Evolutionary conservation across 176 grass and related monocot species (phyloP).

Genomic region (Dactylis glomerata): DNA sequence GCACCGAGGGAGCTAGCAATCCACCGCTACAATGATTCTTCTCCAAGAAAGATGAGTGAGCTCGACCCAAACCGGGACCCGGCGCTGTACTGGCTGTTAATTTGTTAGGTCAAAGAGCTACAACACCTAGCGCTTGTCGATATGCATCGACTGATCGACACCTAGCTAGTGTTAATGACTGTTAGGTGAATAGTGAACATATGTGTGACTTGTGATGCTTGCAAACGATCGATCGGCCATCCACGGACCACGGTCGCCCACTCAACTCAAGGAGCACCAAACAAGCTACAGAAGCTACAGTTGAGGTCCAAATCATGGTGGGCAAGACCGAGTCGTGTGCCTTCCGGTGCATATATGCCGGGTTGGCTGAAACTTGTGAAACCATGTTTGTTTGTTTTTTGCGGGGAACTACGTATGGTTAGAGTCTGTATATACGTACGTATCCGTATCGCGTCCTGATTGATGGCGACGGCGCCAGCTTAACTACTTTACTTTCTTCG

Average conservation of each 20-base stretch:
- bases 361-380: not conserved
- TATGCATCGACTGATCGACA: not conserved
- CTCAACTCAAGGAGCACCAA: not conserved
- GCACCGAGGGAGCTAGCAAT: not conserved
- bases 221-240: not conserved
- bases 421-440: not conserved
- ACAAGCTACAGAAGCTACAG: not conserved
- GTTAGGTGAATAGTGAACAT: constrained; percentile 17
- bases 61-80: not conserved
- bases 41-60: not conserved
- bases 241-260: not conserved
- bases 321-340: not conserved
- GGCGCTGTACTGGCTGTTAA: not conserved
- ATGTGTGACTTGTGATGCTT: constrained; percentile 15
- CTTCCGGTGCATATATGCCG: not conserved
- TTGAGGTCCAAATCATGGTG: not conserved
- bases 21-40: not conserved
- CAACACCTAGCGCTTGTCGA: not conserved
- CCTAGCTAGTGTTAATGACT: not conserved
- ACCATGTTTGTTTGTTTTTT: too few species aligned
- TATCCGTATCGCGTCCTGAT: not conserved
- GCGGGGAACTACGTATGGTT: too few species aligned
- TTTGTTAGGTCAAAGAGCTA: constrained; percentile 17
- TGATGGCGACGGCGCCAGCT: not conserved
- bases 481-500: too few species aligned